Evolutionary conservation across 179 eudicot genomes (phyloP), one percentile per base, ranked within the genome.

Genomic region (Beta lomatogona): DNA sequence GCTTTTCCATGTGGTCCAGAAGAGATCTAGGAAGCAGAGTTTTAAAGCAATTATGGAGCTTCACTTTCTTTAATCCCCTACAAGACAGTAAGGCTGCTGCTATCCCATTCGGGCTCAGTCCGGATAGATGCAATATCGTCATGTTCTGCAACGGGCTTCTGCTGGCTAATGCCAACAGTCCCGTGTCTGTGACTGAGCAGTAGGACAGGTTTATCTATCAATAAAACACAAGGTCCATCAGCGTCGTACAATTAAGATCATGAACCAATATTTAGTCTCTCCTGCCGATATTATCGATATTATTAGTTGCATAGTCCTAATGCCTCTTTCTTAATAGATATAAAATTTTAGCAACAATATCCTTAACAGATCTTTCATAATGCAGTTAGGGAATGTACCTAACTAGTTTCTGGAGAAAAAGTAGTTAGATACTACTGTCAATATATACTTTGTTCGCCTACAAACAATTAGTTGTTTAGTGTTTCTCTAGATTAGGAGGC

Each of bases 181-280:
- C 98, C 14, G 89, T 86, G 65, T 93, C 92, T 3, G 95, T 94
- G 31, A 94, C 93, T 19, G 90, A 91, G 73, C 86, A 89, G 76
- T 90, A 93, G 4, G 98, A 94, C 85, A 94, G 80, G 83, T 90
- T 91, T 84, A 94, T 89, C 95, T 91, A 89, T 80, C 31, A 79
- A 21, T 78, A 36, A 21, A 57, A 31, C 4, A 36, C 13, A 54
- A 21, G 12, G 6, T 19, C 58, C 6, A 58, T 61, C 55, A 44
- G 64, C 70, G 10, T 50, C 36, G 61, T 48, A 10, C 16, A 18
- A 31, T 25, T 4, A 52, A 36, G 48, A 73, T 52, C n/a, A 73
- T 11, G 25, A 41, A 18, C 52, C 50, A 48, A 71, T 0, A 5
- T 28, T 28, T 48, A 48, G 11, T 1, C 53, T 48, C 53, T 48